These are phyloP conservation scores for Phytophthora colocasiae DNA, from an alignment of 352 stramenopile genomes.

Conservation along the genomic window DNA sequence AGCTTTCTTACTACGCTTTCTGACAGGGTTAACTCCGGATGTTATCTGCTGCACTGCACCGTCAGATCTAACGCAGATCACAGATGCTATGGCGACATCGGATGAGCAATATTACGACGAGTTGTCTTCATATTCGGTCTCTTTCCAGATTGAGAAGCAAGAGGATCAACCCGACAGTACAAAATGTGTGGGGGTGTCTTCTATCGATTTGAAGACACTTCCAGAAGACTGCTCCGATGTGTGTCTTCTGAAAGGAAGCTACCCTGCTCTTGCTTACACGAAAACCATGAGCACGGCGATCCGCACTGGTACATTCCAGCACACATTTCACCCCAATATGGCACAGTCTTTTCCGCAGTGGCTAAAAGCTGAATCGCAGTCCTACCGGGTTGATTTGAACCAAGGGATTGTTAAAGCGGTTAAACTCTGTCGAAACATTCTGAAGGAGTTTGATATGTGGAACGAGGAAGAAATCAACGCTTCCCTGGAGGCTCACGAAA, in stretches of 20 bases:
- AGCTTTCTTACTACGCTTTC: conserved; percentile 70
- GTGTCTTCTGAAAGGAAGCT: conserved; percentile 49
- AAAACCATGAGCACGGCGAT: conserved; percentile 26
- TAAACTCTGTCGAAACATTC: conserved; percentile 28
- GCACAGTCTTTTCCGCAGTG: conserved; percentile 27
- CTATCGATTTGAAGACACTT: conserved; percentile 32
- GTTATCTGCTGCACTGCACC: conserved; percentile 39
- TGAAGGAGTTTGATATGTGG: conserved; percentile 43
- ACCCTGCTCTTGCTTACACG: conserved; percentile 30
- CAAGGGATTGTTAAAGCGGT: conserved; percentile 3
- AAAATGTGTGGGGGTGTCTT: conserved; percentile 32
- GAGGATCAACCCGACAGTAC: conserved; percentile 56
- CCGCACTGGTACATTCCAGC: neutral
- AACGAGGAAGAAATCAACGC: conserved; percentile 30
- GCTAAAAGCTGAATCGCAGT: conserved; percentile 30
- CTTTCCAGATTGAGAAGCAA: conserved; percentile 59
- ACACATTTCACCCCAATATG: conserved; percentile 7
- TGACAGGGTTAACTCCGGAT: conserved; percentile 39
- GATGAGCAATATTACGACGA: conserved; percentile 26
- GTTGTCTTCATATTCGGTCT: conserved; percentile 38
- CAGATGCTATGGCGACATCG: conserved; percentile 11
- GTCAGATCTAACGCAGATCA: conserved; percentile 30
- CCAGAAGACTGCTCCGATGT: conserved; percentile 12
- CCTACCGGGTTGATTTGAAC: conserved; percentile 32
- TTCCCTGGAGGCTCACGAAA: conserved; percentile 10